Percentiles rank a stretch among this genome's conserved stretches.
Evolutionary conservation across 2,329 filamentous ascomycete genomes (phyloP).

Genomic region (Colletotrichum sp.): DNA sequence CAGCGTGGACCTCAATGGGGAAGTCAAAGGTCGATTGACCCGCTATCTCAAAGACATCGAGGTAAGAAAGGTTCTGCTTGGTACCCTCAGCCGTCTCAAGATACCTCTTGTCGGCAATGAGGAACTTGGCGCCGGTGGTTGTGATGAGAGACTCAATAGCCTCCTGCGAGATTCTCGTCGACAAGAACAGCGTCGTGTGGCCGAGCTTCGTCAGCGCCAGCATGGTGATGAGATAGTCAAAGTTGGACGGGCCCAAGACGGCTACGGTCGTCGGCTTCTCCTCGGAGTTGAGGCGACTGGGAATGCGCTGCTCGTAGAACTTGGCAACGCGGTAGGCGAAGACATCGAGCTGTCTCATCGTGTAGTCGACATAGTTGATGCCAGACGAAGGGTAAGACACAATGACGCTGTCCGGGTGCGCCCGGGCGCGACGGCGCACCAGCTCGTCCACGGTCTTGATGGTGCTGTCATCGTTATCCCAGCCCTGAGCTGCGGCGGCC

Average conservation of each 20-base stretch:
- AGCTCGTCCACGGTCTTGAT: constrained; percentile 30
- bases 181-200: constrained; percentile 49
- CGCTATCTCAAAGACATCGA: constrained; percentile 32
- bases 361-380: constrained; percentile 51
- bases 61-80: constrained; percentile 13
- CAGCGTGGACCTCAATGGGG: constrained; percentile 31
- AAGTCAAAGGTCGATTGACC: constrained; percentile 31
- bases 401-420: constrained; percentile 38
- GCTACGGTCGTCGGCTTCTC: constrained; percentile 45
- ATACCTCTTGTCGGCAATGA: constrained; percentile 30
- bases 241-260: constrained; percentile 56
- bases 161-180: constrained; percentile 35
- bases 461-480: constrained; percentile 22
- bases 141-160: constrained; percentile 34
- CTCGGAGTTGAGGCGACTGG: constrained; percentile 23
- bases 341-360: constrained; percentile 48
- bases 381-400: constrained; percentile 48
- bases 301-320: constrained; percentile 26
- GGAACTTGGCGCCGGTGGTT: constrained; percentile 27
- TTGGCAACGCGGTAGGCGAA: constrained; percentile 34
- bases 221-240: constrained; percentile 59
- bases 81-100: constrained; percentile 24
- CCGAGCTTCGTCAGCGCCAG: constrained; percentile 61
- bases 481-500: not conserved
- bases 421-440: constrained; percentile 26